A percentile compares a stretch with the other conserved stretches of the same genome.
Evolutionary conservation across 129 eudicot genomes (phyloP).

Genomic region (Helianthus tuberosus): DNA sequence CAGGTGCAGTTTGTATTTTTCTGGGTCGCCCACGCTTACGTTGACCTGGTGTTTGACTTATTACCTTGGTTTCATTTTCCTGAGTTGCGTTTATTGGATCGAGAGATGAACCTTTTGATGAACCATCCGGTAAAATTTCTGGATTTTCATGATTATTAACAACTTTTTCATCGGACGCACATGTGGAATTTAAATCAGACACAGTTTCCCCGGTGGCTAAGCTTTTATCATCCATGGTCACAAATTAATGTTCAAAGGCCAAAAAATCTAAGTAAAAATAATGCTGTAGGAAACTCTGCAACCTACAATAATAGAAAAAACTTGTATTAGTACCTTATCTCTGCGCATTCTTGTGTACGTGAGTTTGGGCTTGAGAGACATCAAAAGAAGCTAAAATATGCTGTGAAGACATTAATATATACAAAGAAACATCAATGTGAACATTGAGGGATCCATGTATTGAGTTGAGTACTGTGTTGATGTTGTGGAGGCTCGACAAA

Average conservation of each 20-base stretch:
- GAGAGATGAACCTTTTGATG: neutral
- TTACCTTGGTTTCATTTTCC: conserved; percentile 16
- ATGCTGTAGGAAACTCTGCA: conserved; percentile 16
- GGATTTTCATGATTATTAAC: conserved; percentile 21
- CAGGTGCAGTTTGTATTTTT: too few relatives aligned
- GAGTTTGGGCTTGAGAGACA: too few relatives aligned
- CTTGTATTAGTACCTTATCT: conserved; percentile 14
- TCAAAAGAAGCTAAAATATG: too few relatives aligned
- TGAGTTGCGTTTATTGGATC: conserved; percentile 1
- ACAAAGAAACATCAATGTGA: too few relatives aligned
- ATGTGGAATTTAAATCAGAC: conserved; percentile 14
- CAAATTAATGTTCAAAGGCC: conserved; percentile 8
- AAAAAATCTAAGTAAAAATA: neutral
- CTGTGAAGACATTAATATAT: too few relatives aligned
- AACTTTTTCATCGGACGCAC: conserved; percentile 28
- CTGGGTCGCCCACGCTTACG: conserved; percentile 14
- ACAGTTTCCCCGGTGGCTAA: conserved; percentile 26
- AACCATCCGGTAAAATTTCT: conserved; percentile 15
- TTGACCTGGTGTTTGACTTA: conserved; percentile 24
- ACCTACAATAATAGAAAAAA: conserved; percentile 9
- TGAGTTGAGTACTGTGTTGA: too few relatives aligned
- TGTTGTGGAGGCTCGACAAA: too few relatives aligned
- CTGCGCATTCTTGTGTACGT: neutral
- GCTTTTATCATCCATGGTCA: conserved; percentile 16
- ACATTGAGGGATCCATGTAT: neutral